Conservation (phyloP, 148 eudicot genomes). For the Chenopodium suecicum region DNA sequence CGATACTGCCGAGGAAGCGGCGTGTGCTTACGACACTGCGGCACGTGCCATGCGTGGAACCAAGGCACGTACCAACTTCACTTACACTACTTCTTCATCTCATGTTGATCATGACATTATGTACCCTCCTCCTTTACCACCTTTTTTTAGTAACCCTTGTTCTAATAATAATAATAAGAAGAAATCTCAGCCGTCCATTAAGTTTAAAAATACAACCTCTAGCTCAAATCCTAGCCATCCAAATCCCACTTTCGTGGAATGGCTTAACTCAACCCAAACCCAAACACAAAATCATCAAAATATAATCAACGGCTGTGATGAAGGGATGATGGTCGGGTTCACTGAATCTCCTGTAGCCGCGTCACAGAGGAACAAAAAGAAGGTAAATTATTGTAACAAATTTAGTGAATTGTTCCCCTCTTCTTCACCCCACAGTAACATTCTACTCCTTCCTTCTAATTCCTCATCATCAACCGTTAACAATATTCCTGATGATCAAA, state of each 20-base stretch:
- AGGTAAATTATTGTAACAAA: background rate
- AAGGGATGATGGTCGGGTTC: background rate
- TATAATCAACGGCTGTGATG: slow-evolving; percentile 2
- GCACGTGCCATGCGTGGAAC: slow-evolving; percentile 76
- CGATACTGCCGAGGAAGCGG: slow-evolving; percentile 85
- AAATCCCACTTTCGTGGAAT: background rate
- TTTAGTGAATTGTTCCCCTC: slow-evolving; percentile 28
- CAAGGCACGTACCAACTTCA: slow-evolving; percentile 67
- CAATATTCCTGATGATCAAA: background rate
- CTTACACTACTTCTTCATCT: slow-evolving; percentile 3
- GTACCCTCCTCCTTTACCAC: slow-evolving; percentile 19
- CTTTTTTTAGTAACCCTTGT: background rate
- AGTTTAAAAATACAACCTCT: background rate
- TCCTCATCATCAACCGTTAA: background rate
- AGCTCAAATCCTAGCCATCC: slow-evolving; percentile 16
- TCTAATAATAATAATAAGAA: slow-evolving; percentile 7
- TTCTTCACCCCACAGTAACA: slow-evolving; percentile 10
- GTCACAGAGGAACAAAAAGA: background rate
- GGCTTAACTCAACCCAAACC: background rate
- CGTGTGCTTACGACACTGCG: slow-evolving; percentile 75
- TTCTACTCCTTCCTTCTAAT: background rate
- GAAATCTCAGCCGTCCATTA: slow-evolving; percentile 33
- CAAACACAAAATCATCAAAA: background rate
- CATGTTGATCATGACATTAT: background rate
- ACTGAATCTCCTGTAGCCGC: slow-evolving; percentile 14